Evolutionary conservation across 2,329 filamentous ascomycete species (phyloP).

Genomic region (Fusarium graminum): DNA sequence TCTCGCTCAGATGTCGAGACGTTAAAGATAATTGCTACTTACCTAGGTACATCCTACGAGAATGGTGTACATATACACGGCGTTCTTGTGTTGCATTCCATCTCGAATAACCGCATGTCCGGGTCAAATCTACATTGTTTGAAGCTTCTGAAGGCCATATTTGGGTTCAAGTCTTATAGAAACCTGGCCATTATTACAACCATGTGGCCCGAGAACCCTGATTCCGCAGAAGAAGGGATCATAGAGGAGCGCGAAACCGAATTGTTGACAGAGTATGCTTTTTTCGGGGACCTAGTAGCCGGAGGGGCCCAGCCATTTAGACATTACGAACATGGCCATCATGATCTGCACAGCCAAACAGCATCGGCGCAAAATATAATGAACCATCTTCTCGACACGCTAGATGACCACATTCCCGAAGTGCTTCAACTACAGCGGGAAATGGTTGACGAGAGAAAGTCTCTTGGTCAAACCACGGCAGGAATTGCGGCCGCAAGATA

Average conservation of each 20-base stretch:
- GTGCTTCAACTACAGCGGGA: constrained; percentile 18
- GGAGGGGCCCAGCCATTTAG: constrained; percentile 12
- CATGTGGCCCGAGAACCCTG: constrained; percentile 23
- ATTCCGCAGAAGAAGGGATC: background rate
- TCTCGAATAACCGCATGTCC: constrained; percentile 30
- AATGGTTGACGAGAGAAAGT: constrained; percentile 5
- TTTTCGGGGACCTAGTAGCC: constrained; percentile 7
- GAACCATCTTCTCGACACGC: background rate
- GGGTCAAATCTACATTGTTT: constrained; percentile 1
- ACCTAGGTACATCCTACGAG: constrained; percentile 27
- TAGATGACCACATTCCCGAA: background rate
- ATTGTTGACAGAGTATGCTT: background rate
- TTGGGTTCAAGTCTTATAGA: background rate
- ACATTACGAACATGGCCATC: constrained; percentile 3
- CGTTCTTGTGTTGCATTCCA: constrained; percentile 23
- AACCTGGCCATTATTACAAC: constrained; percentile 27
- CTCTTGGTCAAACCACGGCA: constrained; percentile 5
- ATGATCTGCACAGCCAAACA: background rate
- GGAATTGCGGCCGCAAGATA: background rate
- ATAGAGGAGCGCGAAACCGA: constrained; percentile 13
- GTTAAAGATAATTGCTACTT: constrained; percentile 15
- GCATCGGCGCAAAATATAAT: constrained; percentile 8
- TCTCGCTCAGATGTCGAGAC: constrained; percentile 26
- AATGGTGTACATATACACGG: constrained; percentile 20
- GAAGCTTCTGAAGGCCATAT: constrained; percentile 9